These are phyloP conservation scores for Coemansia sp. DNA, from an alignment of 192 early-diverging fungal genomes.

Conservation along the genomic window DNA sequence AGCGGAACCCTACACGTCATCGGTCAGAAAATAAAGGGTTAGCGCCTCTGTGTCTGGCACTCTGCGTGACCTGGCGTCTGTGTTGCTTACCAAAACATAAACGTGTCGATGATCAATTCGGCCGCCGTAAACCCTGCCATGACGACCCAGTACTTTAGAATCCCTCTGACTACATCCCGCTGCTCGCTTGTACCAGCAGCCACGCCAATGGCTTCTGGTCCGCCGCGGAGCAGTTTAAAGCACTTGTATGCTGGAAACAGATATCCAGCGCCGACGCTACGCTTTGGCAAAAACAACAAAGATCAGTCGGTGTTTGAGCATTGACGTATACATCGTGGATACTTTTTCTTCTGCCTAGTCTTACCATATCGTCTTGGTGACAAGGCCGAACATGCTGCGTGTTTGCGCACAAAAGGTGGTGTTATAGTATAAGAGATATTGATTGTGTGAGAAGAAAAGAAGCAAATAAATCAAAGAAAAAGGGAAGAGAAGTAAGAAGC, in stretches of 20 bases:
- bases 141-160: conserved; percentile 56
- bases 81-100: conserved; percentile 54
- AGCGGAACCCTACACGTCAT: conserved; percentile 49
- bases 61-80: not conserved
- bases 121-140: conserved; percentile 51
- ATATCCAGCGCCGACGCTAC: conserved; percentile 47
- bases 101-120: conserved; percentile 51
- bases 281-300: not conserved
- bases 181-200: not conserved
- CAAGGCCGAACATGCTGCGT: conserved; percentile 37
- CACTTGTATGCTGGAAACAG: conserved; percentile 50
- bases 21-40: not conserved
- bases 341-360: not conserved
- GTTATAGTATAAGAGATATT: not conserved
- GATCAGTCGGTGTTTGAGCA: not conserved
- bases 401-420: not conserved
- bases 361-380: conserved; percentile 48
- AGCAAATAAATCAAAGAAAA: not conserved
- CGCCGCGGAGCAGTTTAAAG: conserved; percentile 50
- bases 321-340: not conserved
- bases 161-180: conserved; percentile 45
- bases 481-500: not conserved
- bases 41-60: not conserved
- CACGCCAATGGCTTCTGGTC: conserved; percentile 40
- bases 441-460: not conserved